These are phyloP conservation scores for Rubia balearica DNA, from an alignment of 305 asterid species.

Conservation along the genomic window DNA sequence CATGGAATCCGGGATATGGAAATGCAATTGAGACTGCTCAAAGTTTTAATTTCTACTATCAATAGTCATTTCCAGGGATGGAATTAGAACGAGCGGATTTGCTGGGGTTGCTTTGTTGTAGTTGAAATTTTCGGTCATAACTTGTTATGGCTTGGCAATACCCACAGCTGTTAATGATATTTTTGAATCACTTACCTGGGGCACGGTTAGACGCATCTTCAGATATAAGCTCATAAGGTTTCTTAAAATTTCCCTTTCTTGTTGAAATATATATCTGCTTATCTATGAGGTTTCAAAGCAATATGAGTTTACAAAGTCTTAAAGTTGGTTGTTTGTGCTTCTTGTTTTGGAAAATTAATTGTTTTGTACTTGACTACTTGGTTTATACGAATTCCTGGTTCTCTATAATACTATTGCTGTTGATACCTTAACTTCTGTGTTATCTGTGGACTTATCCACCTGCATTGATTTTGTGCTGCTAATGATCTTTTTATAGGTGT, in stretches of 20 bases:
- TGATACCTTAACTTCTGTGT: neutral
- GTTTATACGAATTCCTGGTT: neutral
- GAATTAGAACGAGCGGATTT: neutral
- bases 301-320: neutral
- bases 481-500: slow-evolving; percentile 36
- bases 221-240: neutral
- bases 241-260: neutral
- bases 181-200: neutral
- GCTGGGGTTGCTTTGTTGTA: neutral
- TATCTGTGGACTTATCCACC: neutral
- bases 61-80: neutral
- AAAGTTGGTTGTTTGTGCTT: slow-evolving; percentile 3
- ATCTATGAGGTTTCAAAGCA: neutral
- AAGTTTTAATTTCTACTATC: neutral
- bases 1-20: neutral
- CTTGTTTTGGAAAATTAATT: slow-evolving; percentile 9
- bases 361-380: neutral
- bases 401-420: neutral
- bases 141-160: neutral
- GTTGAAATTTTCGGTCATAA: neutral
- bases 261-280: neutral
- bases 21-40: neutral
- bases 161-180: neutral
- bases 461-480: neutral
- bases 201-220: neutral